phyloP scores from a whole-genome alignment of 345 rosid genomes.

The Bruguiera sexangula region DNA sequence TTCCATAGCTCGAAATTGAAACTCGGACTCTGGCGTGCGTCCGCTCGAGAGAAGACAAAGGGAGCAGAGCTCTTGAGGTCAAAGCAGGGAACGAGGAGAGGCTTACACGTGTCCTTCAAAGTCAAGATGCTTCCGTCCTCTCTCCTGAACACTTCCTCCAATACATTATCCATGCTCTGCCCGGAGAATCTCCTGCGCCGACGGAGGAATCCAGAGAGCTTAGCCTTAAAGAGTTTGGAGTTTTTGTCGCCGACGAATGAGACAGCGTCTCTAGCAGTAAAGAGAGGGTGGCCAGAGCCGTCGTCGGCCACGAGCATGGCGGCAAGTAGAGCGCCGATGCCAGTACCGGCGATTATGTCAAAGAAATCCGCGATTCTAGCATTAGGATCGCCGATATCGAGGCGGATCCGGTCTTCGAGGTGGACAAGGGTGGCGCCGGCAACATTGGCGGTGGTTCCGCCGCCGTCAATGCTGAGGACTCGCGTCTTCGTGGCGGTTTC shows the following conservation, averaged over 20 bases:
- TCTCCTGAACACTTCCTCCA: constrained; percentile 56
- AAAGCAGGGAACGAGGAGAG: constrained; percentile 92
- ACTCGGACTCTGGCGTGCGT: constrained; percentile 80
- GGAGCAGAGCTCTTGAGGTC: constrained; percentile 92
- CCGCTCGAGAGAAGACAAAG: constrained; percentile 97
- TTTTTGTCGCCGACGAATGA: constrained; percentile 37
- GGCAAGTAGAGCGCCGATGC: constrained; percentile 81
- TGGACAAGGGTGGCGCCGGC: constrained; percentile 64
- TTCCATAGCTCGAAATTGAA: constrained; percentile 91
- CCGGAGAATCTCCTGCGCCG: constrained; percentile 56
- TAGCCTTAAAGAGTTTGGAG: constrained; percentile 54
- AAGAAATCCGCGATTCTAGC: constrained; percentile 80
- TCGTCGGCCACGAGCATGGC: constrained; percentile 66
- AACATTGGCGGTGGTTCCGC: constrained; percentile 65
- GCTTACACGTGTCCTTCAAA: constrained; percentile 86
- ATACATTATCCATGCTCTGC: constrained; percentile 58
- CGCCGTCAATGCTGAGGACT: constrained; percentile 86
- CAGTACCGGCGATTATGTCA: constrained; percentile 82
- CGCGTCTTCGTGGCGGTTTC: constrained; percentile 57
- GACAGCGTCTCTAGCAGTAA: constrained; percentile 67
- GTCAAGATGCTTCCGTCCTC: constrained; percentile 68
- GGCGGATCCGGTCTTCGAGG: constrained; percentile 90
- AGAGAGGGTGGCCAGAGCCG: constrained; percentile 74
- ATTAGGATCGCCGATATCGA: constrained; percentile 57
- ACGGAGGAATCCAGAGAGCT: constrained; percentile 38